phyloP scores from a whole-genome alignment of 345 rosid species.

The Abelmoschus esculentus region DNA sequence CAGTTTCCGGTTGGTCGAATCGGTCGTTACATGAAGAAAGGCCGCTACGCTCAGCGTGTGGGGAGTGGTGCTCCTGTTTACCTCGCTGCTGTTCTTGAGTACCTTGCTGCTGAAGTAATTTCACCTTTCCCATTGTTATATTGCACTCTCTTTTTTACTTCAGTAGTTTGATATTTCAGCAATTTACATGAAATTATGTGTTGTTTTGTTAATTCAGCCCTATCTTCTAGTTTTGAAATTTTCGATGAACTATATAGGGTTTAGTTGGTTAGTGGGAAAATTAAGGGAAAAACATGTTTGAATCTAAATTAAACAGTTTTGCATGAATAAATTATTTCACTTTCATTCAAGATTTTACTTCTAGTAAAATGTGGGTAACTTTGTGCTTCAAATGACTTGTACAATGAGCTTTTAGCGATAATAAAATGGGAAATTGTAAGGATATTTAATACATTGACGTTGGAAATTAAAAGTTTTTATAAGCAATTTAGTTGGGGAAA shows the following conservation, averaged over 20 bases:
- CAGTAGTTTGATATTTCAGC: neutral
- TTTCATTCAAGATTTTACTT: neutral
- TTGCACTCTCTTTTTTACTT: neutral
- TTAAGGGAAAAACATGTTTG: neutral
- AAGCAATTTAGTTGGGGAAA: too few species aligned
- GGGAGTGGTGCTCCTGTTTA: conserved; percentile 78
- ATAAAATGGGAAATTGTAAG: too few species aligned
- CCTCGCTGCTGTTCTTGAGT: conserved; percentile 79
- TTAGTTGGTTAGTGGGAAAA: neutral
- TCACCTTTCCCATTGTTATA: neutral
- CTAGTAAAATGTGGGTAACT: neutral
- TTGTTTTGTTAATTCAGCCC: neutral
- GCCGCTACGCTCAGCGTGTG: conserved; percentile 58
- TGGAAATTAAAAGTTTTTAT: too few species aligned
- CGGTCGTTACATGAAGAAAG: conserved; percentile 71
- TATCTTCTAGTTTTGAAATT: neutral
- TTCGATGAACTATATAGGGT: neutral
- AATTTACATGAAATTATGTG: neutral
- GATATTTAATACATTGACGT: too few species aligned
- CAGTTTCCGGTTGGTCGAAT: conserved; percentile 82
- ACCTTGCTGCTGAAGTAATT: conserved; percentile 72
- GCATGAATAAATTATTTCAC: neutral
- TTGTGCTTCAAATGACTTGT: neutral
- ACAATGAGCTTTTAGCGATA: too few species aligned
- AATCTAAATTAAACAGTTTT: too few species aligned